Base-by-base conservation (phyloP, 495 filamentous ascomycete genomes). In the Lophiotrema nucula region DNA sequence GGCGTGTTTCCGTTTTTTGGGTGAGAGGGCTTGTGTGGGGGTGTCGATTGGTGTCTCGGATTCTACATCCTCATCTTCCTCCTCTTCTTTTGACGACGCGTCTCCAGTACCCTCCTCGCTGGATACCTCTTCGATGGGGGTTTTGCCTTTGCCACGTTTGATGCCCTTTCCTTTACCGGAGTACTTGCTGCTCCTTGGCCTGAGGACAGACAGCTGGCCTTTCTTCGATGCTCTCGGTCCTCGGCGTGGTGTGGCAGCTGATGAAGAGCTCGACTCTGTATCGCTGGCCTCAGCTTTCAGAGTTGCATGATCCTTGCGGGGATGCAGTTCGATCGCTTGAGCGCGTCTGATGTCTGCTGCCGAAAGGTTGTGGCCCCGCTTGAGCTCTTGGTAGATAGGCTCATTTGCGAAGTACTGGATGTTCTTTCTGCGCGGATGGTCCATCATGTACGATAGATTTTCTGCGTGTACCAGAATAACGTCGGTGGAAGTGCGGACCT, bases 111-210 rank as follows among this genome's bases (percentile, higher is more conserved):
- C 48, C 52, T 48, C 61, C 60, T 18, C 48, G 53, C 2, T 48
- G 6, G 27, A 47, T 37, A 22, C 11, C n/a, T 45, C 21, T 62
- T 53, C 19, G 24, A 25, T 31, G 6, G 39, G 19, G 39, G 39
- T 43, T 21, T 55, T 62, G 13, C 51, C 58, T 41, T 66, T 39
- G 53, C 53, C 39, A 16, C 58, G 22, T 31, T 56, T 60, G 15
- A 50, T 38, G 18, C 53, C 37, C 70, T 66, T 79, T 61, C 62
- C 78, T 74, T 73, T 82, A 68, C 70, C 79, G 69, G 64, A 76
- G 70, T 31, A 74, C 72, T 62, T 78, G 63, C 70, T 72, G 28
- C 70, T 69, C 43, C 75, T 81, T 2, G 81, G 81, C 27, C 79
- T 75, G 2, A 83, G 66, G 1, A 81, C 75, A 4, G 81, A 83